Evolutionary conservation across 2,329 filamentous ascomycete genomes (phyloP), one percentile per base, ranked within the genome.

Genomic region (Arthrobotrys pseudoclavata): DNA sequence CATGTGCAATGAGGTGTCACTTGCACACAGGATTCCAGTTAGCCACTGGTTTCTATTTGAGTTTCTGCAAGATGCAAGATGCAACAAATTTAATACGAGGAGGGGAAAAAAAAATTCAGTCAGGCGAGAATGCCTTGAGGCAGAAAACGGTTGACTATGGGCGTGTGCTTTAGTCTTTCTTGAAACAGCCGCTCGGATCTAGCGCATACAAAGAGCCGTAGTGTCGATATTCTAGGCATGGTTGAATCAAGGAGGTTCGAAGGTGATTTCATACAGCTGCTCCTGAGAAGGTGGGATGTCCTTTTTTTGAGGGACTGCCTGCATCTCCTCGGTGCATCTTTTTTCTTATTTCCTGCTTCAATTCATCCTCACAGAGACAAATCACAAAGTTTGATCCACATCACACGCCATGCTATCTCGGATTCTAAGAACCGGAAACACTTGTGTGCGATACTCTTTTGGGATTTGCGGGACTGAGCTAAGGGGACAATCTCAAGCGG

Each of bases 311-410:
- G 24, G 57, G 63, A 76, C 47, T 69, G 45, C 50, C 53, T 40
- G 72, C 72, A 70, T 66, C 64, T 57, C 48, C 31, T 42, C 31
- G 13, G 55, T 10, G 63, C 71, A 63, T 50, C 67, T 60, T 50
- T 61, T 70, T 68, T 76, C 71, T 69, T 76, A 52, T 76, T 69
- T 67, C 57, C 34, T 66, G 66, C 66, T 61, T 57, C 61, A 70
- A 76, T 76, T 76, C 72, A 76, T 76, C 72, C 72, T 76, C 67
- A 76, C 57, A 67, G 66, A 70, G 72, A 76, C 72, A 76, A 76
- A 76, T 70, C 72, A 76, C 72, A 76, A 66, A 76, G 26, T 70
- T 70, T 76, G 72, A 70, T 76, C 72, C 72, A 76, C 72, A 70
- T 76, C 66, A 70, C 72, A 76, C 72, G 72, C 72, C 72, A 76